Evolutionary conservation across 176 grass and related monocot genomes (phyloP).

Genomic region (Tillandsia leiboldiana): DNA sequence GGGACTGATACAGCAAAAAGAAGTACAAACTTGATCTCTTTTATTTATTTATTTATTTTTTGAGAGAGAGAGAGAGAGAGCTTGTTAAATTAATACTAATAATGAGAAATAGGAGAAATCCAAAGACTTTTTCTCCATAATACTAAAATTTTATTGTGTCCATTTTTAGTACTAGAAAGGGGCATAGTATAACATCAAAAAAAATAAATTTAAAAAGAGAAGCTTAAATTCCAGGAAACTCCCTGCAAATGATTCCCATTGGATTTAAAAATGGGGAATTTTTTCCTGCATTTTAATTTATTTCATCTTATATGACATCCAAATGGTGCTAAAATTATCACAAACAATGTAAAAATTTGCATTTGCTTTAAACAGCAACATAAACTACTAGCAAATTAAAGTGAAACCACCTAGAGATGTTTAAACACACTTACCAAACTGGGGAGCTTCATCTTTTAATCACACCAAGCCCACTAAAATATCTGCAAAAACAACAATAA

Average conservation of each 20-base stretch:
- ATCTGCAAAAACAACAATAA: not conserved
- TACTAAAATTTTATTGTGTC: too few species aligned
- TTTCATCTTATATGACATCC: not conserved
- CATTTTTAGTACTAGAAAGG: too few species aligned
- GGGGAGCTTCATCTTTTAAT: constrained; percentile 2
- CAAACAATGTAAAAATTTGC: not conserved
- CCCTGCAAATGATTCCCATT: too few species aligned
- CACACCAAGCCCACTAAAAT: not conserved
- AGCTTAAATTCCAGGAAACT: too few species aligned
- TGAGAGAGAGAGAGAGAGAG: not conserved
- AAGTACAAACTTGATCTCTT: not conserved
- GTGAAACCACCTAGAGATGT: not conserved
- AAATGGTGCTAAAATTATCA: not conserved
- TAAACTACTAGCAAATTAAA: not conserved
- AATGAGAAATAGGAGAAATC: too few species aligned
- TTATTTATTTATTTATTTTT: not conserved
- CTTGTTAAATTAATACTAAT: too few species aligned
- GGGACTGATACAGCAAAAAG: not conserved
- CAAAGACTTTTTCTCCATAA: too few species aligned
- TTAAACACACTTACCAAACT: constrained; percentile 5
- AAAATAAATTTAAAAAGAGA: too few species aligned
- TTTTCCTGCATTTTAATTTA: not conserved
- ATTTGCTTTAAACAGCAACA: not conserved
- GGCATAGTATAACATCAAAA: too few species aligned
- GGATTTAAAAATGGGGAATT: too few species aligned